These are phyloP conservation scores for Heliosperma pusillum DNA, from an alignment of 148 eudicot genomes.

Conservation along the genomic window DNA sequence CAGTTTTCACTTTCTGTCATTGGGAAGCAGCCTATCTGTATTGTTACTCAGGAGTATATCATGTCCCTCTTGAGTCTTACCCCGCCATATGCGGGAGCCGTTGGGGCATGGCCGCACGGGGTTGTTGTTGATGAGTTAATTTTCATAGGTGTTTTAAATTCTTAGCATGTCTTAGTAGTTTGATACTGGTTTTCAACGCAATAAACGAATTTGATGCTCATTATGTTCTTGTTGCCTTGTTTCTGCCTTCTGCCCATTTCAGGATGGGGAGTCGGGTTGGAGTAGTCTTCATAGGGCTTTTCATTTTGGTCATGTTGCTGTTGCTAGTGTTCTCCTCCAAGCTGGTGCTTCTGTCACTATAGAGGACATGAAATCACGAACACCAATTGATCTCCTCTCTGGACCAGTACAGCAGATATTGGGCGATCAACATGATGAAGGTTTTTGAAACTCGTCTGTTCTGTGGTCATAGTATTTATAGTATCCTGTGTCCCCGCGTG, in stretches of 20 bases:
- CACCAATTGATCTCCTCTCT: conserved; percentile 88
- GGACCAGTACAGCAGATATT: conserved; percentile 74
- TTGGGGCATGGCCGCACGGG: too few species aligned
- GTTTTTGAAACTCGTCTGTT: conserved; percentile 29
- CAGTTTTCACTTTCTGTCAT: too few species aligned
- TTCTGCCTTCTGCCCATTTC: conserved; percentile 7
- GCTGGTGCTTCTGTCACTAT: conserved; percentile 69
- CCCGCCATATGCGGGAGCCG: too few species aligned
- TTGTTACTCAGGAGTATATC: too few species aligned
- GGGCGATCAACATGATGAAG: conserved; percentile 52
- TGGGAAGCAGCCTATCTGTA: too few species aligned
- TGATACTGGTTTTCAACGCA: background rate
- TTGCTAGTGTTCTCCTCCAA: conserved; percentile 82
- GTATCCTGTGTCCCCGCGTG: background rate
- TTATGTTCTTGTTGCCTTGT: conserved; percentile 5
- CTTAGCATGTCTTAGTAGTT: background rate
- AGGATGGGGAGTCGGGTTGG: conserved; percentile 99
- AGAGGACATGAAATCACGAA: conserved; percentile 85
- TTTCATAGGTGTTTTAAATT: background rate
- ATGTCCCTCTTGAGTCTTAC: too few species aligned
- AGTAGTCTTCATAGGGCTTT: conserved; percentile 97
- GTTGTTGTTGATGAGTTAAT: too few species aligned
- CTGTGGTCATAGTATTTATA: background rate
- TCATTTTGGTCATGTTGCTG: conserved; percentile 92
- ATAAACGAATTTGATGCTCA: conserved; percentile 6